Conservation (phyloP, 495 filamentous ascomycete genomes). For the Talaromyces ruber region DNA sequence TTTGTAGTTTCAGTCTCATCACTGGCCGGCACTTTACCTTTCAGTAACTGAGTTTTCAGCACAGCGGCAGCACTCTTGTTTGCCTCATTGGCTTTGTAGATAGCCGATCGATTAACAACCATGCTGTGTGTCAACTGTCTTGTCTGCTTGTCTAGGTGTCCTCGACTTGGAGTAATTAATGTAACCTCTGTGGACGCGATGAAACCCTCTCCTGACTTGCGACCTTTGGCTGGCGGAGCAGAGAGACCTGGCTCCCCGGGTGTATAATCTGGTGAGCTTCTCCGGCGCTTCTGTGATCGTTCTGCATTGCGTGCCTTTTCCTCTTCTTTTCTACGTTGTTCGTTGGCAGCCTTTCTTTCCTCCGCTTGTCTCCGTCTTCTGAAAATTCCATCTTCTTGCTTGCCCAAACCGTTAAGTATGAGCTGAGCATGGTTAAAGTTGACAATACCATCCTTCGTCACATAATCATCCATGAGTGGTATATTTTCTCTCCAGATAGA, state of each 20-base stretch:
- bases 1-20: slow-evolving; percentile 13
- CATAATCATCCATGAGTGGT: slow-evolving; percentile 83
- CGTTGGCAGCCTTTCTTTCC: slow-evolving; percentile 67
- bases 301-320: slow-evolving; percentile 44
- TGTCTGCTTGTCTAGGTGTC: slow-evolving; percentile 52
- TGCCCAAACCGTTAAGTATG: slow-evolving; percentile 82
- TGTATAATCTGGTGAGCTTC: slow-evolving; percentile 39
- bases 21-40: slow-evolving; percentile 20
- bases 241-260: slow-evolving; percentile 7
- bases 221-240: slow-evolving; percentile 15
- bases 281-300: slow-evolving; percentile 32
- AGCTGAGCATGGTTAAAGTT: slow-evolving; percentile 79
- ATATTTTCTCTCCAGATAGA: slow-evolving; percentile 94
- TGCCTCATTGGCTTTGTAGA: slow-evolving; percentile 69
- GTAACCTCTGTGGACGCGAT: slow-evolving; percentile 26
- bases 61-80: slow-evolving; percentile 93
- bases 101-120: slow-evolving; percentile 70
- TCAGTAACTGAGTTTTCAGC: slow-evolving; percentile 72
- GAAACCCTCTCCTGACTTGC: slow-evolving; percentile 16
- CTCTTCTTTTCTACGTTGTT: slow-evolving; percentile 69
- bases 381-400: slow-evolving; percentile 95
- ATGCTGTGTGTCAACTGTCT: slow-evolving; percentile 73
- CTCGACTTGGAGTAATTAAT: slow-evolving; percentile 49
- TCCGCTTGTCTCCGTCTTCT: slow-evolving; percentile 71
- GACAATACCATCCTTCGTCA: slow-evolving; percentile 90